Evolutionary conservation across 331 rosid genomes (phyloP), one percentile per base, ranked within the genome.

Genomic region (Stylosanthes scabra): DNA sequence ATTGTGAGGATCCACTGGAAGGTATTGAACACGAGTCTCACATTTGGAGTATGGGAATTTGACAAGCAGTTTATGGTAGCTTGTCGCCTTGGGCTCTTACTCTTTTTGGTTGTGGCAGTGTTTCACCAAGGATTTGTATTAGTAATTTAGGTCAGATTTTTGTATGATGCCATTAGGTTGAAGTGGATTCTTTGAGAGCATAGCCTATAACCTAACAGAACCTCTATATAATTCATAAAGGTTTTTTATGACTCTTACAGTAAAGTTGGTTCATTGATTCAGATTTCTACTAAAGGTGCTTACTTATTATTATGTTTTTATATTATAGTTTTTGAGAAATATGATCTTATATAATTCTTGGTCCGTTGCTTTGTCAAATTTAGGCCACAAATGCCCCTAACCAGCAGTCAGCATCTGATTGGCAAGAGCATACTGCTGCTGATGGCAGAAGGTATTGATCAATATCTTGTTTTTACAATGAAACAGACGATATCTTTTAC

Each of bases 381-480:
- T 85, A 90, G 99, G 80, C 78, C 34, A 76, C 77, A 63, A 80
- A 62, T 87, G 86, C 79, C 58, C 66, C 71, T 63, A 76, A 72
- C 78, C 92, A 76, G 77, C 91, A 72, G 7, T 84, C 92, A 10
- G 59, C 85, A 77, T 86, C 99, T 78, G 99, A 95, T 84, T 95
- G 99, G 99, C 98, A 92, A 90, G 99, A 92, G 80, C 99, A 95
- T 84, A n/a, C 90, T 65, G 83, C 97, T 29, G 81, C 82, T 70
- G 99, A 95, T 77, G 97, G 97, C 71, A 90, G 97, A 86, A 95
- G 99, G 99, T 95, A 87, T 72, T 73, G 59, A 16, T 44, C 55
- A 46, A 55, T 51, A 49, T 77, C 28, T 59, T 58, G 66, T 58
- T 61, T 71, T 57, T 11, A 20, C 37, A 42, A 16, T 61, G 42